Evolutionary conservation across 139 green algal species (phyloP), one percentile per base, ranked within the genome.

Genomic region (Microglena sp.): DNA sequence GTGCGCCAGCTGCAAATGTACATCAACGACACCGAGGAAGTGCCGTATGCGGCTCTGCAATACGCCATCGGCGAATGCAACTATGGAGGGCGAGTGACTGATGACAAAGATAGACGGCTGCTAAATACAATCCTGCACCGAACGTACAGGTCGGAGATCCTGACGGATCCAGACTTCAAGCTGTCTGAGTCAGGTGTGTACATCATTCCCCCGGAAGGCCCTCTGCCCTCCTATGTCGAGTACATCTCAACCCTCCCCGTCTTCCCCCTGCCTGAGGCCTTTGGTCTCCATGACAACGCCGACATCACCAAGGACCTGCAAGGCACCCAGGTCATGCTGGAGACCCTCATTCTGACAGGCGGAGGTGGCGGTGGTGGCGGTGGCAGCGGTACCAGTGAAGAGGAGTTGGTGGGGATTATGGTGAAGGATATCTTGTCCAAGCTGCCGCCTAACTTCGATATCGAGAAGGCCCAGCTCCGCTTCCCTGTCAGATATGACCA

Each of bases 21-120:
- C 73, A 66, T 91, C 5, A 75, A 75, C 43, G 68, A 82, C 36
- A 31, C 54, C 26, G 36, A 77, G 71, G 15, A 70, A 67, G 59
- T 80, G 50, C 73, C 73, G 21, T 80, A 68, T 44, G 64, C 18
- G 22, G 79, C 76, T 31, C 55, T 87, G 45, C 70, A 71, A 32
- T 89, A 89, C 46, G 72, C 78, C 43, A 79, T 81, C n/a, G 82
- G 82, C 1, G 82, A 89, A 59, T 89, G 82, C 75, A 89, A 89
- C 70, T 89, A 89, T 55, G 82, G 82, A 11, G 82, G 82, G 18
- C 73, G 82, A 11, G 80, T 89, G 0, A 89, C 82, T 5, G 82
- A 89, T 64, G 80, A 84, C 75, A 84, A 84, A 71, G 82, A 89
- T 67, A 53, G 82, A 8, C 55, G 66, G 54, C 73, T 86, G 53